Conservation (phyloP, 768 basidiomycete genomes). For the Mycena filopes region DNA sequence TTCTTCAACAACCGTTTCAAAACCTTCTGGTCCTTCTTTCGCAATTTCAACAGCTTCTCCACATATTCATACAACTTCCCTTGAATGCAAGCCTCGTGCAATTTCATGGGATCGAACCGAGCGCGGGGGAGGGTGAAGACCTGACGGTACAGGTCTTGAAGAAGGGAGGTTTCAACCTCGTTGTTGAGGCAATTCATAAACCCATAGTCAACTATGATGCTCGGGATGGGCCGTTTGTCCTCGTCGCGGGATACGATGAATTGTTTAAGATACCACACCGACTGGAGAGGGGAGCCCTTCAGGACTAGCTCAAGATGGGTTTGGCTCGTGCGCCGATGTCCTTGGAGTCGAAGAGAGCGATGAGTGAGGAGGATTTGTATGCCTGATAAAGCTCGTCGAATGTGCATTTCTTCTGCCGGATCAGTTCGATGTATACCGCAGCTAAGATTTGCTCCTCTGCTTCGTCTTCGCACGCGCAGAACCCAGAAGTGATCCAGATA, state of each 20-base stretch:
- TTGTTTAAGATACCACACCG: slow-evolving; percentile 9
- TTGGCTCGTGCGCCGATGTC: background rate
- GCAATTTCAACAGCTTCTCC: background rate
- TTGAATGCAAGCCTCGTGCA: slow-evolving; percentile 4
- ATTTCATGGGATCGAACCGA: slow-evolving; percentile 3
- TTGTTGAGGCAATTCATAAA: background rate
- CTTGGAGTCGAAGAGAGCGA: slow-evolving; percentile 1
- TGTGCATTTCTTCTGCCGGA: background rate
- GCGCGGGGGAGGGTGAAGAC: background rate
- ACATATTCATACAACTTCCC: slow-evolving; percentile 7
- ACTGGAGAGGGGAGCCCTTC: background rate
- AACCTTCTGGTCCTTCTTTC: background rate
- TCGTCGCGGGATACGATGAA: background rate
- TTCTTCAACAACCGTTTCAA: slow-evolving; percentile 7
- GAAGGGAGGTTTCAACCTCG: background rate
- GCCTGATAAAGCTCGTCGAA: slow-evolving; percentile 12
- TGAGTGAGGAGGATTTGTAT: slow-evolving; percentile 4
- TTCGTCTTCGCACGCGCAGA: slow-evolving; percentile 10
- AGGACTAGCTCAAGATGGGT: slow-evolving; percentile 3
- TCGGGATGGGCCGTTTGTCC: background rate
- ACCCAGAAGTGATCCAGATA: slow-evolving; percentile 7
- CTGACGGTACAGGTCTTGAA: slow-evolving; percentile 7
- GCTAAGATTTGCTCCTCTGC: background rate
- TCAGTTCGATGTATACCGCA: background rate
- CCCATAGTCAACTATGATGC: slow-evolving; percentile 2